These are phyloP conservation scores for Papiliotrema laurentii DNA, from an alignment of 1,284 basidiomycete species.

Conservation along the genomic window DNA sequence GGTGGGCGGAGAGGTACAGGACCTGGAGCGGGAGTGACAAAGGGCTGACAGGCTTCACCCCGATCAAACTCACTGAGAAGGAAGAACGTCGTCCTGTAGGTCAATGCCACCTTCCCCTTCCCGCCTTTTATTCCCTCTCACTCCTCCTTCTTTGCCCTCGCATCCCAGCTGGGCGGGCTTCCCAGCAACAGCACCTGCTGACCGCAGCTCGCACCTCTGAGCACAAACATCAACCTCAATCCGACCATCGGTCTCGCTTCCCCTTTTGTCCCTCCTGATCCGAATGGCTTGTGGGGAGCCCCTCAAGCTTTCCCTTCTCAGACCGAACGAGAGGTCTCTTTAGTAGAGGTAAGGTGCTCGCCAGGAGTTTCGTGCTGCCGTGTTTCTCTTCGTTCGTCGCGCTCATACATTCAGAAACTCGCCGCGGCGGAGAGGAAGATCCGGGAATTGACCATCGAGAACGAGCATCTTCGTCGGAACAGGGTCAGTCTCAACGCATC, in stretches of 20 bases:
- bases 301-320: constrained; percentile 6
- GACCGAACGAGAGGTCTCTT: constrained; percentile 4
- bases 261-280: constrained; percentile 19
- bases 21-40: too few species aligned
- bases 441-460: constrained; percentile 26
- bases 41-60: too few species aligned
- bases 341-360: constrained; percentile 18
- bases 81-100: too few species aligned
- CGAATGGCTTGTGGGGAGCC: constrained; percentile 24
- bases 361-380: too few species aligned
- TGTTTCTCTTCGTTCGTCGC: neutral
- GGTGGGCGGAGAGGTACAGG: too few species aligned
- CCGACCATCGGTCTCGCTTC: constrained; percentile 14
- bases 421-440: constrained; percentile 19
- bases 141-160: too few species aligned
- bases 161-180: too few species aligned
- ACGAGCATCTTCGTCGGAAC: constrained; percentile 17
- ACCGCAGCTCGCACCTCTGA: neutral
- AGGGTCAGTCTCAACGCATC: too few species aligned
- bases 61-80: neutral
- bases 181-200: too few species aligned
- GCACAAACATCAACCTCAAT: constrained; percentile 1
- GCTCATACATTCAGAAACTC: constrained; percentile 14
- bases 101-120: too few species aligned
- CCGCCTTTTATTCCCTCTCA: too few species aligned